phyloP scores from a whole-genome alignment of 306 rosid genomes.

The Medicago arabica region DNA sequence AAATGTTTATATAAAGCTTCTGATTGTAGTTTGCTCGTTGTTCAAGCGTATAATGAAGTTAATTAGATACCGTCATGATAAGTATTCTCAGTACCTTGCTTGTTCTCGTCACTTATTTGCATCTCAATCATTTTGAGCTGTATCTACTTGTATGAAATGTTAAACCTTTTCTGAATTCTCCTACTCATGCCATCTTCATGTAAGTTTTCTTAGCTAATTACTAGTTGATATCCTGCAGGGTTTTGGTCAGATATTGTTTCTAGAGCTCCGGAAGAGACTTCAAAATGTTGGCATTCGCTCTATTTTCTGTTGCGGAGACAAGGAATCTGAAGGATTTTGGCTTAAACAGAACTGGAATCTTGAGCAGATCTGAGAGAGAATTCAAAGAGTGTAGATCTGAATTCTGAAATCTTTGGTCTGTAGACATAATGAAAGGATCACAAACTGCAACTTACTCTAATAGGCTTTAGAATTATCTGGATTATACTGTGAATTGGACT shows the following conservation, averaged over 20 bases:
- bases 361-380: conserved; percentile 27
- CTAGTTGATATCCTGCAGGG: conserved; percentile 62
- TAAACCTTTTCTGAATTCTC: no score
- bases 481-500: no score
- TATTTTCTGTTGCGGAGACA: conserved; percentile 93
- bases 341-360: conserved; percentile 59
- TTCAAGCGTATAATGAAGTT: conserved; percentile 15
- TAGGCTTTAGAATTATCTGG: not conserved
- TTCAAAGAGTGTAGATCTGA: not conserved
- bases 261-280: conserved; percentile 76
- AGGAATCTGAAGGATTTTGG: conserved; percentile 95
- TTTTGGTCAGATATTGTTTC: conserved; percentile 65
- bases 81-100: conserved; percentile 10
- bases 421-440: not conserved
- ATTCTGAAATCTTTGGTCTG: not conserved
- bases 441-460: not conserved
- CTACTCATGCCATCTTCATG: not conserved
- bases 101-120: conserved; percentile 5
- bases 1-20: conserved; percentile 1
- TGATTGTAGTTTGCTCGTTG: conserved; percentile 24
- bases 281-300: conserved; percentile 76
- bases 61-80: conserved; percentile 11
- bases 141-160: no score
- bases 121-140: conserved; percentile 27
- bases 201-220: conserved; percentile 34